phyloP scores from a whole-genome alignment of 306 rosid genomes.

The Rosa persica region DNA sequence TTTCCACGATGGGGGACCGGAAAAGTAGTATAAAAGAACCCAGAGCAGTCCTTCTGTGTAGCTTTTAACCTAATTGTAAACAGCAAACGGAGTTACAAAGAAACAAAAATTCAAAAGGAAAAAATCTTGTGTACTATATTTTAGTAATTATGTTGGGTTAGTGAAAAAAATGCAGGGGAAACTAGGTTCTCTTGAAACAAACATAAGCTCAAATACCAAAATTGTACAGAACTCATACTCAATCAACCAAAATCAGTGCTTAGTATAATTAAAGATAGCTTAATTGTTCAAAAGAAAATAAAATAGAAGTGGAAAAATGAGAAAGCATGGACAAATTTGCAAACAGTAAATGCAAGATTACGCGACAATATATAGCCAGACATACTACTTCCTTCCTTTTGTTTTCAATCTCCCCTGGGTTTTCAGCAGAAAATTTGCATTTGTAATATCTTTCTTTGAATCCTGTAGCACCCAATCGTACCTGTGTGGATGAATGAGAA shows the following conservation, averaged over 20 bases:
- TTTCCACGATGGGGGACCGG: slow-evolving; percentile 58
- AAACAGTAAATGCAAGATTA: background rate
- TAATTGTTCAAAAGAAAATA: no score
- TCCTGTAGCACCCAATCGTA: slow-evolving; percentile 34
- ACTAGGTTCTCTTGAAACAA: no score
- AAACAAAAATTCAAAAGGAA: background rate
- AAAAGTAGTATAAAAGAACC: slow-evolving; percentile 55
- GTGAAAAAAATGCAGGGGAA: no score
- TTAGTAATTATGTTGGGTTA: background rate
- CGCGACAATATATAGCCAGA: background rate
- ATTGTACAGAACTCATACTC: background rate
- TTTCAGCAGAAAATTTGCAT: slow-evolving; percentile 46
- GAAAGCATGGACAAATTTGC: no score
- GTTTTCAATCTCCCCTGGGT: slow-evolving; percentile 27
- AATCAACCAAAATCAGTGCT: background rate
- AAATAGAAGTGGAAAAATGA: no score
- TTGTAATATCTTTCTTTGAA: slow-evolving; percentile 54
- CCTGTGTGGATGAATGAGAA: slow-evolving; percentile 24
- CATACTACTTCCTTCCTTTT: slow-evolving; percentile 48
- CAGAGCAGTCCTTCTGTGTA: slow-evolving; percentile 61
- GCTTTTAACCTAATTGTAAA: slow-evolving; percentile 37
- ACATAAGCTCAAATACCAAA: background rate
- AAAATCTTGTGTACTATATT: background rate
- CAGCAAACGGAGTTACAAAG: background rate
- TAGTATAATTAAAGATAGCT: no score